Base-by-base conservation (phyloP, 495 filamentous ascomycete species). In the Penicillium malachiteum region DNA sequence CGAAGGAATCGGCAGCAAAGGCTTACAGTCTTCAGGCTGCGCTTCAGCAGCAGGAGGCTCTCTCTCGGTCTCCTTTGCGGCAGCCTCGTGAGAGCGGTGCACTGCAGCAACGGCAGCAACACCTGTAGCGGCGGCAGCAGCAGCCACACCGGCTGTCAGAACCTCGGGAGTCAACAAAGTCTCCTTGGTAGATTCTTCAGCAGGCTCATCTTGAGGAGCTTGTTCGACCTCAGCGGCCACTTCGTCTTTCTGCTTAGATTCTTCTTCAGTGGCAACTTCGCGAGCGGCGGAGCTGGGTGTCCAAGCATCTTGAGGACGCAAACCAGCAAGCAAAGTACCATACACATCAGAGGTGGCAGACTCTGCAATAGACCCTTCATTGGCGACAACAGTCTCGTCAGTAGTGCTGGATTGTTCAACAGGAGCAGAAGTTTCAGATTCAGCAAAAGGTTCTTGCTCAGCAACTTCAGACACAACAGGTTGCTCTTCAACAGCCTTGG, bases 11-110 rank as follows among this genome's bases (percentile, higher is more conserved):
- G 59, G 52, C 34, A 55, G 63, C 48, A 48, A 33, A 50, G 60
- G 59, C 66, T 71, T 71, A 71, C 66, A 42, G 58, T 66, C 58
- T 50, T 58, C 50, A n/a, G 63, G 52, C 54, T 69, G 57, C 10
- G 57, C 10, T 45, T 67, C 42, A 5, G 52, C 21, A 33, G 59
- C 41, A 32, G 57, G 16, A 42, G 47, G 45, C 7, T 62, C 41
- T 40, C 44, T 52, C 49, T 69, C 55, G 41, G 53, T 50, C 44
- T 68, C 55, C 34, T 56, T 14, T 33, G 45, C 59, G 38, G 32
- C 52, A 33, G 61, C 42, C 18, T 62, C 44, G 8, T 56, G 50
- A 5, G 55, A 52, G 17, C 62, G 52, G n/a, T 55, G 30, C 9
- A 46, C 47, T 42, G 62, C 58, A 31, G 65, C 52, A n/a, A 49